Percentiles rank a stretch among this genome's conserved stretches.
Evolutionary conservation across 2,329 filamentous ascomycete genomes (phyloP).

Genomic region (Fusarium sp.): DNA sequence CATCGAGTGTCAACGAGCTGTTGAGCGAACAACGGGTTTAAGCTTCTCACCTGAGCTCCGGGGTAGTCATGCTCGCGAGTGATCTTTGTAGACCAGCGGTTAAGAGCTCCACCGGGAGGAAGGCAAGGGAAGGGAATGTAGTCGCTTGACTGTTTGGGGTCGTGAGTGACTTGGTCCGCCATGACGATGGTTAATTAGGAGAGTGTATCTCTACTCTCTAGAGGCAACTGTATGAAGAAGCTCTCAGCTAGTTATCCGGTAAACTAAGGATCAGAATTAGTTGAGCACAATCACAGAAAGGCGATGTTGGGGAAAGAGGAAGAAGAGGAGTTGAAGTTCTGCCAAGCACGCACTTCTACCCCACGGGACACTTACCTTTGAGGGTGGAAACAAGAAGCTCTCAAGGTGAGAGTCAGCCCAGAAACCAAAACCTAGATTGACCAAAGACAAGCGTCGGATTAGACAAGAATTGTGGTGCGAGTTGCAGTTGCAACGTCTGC

Average conservation of each 20-base stretch:
- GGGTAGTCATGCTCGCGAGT: conserved; percentile 91
- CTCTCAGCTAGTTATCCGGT: neutral
- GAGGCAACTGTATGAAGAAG: neutral
- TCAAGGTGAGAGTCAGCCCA: conserved; percentile 28
- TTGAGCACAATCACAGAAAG: neutral
- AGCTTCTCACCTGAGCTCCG: conserved; percentile 78
- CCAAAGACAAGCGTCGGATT: conserved; percentile 27
- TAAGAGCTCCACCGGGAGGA: conserved; percentile 70
- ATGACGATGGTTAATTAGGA: conserved; percentile 33
- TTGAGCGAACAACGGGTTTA: neutral
- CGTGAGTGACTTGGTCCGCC: conserved; percentile 46
- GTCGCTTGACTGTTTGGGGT: conserved; percentile 61
- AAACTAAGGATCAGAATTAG: conserved; percentile 3
- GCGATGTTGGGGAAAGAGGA: conserved; percentile 6
- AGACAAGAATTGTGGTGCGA: conserved; percentile 35
- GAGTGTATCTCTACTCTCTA: conserved; percentile 5
- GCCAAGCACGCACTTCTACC: conserved; percentile 14
- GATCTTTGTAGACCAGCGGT: conserved; percentile 85
- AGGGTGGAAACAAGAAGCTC: neutral
- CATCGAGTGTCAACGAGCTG: neutral
- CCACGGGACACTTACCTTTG: neutral
- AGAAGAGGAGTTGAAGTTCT: conserved; percentile 6
- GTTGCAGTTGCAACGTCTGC: conserved; percentile 22
- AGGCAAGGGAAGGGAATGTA: conserved; percentile 66
- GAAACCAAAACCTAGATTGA: conserved; percentile 1